Base-by-base conservation (phyloP, 495 filamentous ascomycete genomes). In the Xylona heveae region DNA sequence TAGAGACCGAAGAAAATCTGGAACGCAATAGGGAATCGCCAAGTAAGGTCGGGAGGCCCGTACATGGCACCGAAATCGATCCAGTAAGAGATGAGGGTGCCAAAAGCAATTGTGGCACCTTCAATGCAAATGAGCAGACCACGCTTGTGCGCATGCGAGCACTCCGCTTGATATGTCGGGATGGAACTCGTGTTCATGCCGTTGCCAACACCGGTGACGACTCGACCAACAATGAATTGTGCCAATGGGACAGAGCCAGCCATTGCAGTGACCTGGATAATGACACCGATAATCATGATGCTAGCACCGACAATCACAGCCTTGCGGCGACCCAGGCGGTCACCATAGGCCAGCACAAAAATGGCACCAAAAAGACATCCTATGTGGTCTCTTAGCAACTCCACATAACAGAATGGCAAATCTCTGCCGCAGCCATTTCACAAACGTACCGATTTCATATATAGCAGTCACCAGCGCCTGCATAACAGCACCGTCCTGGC, bases 101-200 rank as follows among this genome's bases (percentile, higher is more conserved):
- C 79, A 33, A 84, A 78, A 25, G 78, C 78, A 38, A 84, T 81
- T 37, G 70, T 59, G 41, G 68, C 71, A 40, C 80, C 80, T 44
- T 84, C 76, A 34, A 85, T 81, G 53, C 78, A 84, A 46, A 90
- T 82, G 30, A 83, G 52, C 3, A 82, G 66, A 35, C 79, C 80
- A 41, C 79, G 66, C 48, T 84, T 84, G 42, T 63, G 69, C 0
- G 77, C 71, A 37, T 71, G 69, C 17, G 68, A 73, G 50, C 74
- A 77, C 46, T 78, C 73, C 6, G 74, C 76, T 52, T 84, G 78
- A 45, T 81, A 84, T 1, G 76, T 79, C 1, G 78, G 78, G 30
- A 83, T 80, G 3, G 72, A 79, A 0, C 64, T 71, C 0, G 72
- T 78, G 48, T 79, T 81, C 52, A 80, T 78, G 24, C 74, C 78